These are phyloP conservation scores for Schwanniomyces sp. DNA, from an alignment of 805 yeast species.

Conservation along the genomic window DNA sequence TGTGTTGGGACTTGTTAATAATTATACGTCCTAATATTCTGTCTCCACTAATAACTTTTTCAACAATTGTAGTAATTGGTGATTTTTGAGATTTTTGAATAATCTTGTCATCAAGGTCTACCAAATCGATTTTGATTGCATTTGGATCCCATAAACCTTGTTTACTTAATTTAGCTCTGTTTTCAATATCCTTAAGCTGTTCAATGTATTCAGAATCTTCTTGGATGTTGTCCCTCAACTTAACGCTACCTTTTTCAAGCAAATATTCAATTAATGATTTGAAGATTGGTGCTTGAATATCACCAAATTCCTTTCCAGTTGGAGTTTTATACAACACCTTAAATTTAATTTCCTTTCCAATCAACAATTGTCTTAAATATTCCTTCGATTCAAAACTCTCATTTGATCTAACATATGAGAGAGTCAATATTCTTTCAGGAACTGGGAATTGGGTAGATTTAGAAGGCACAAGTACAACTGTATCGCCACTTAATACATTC, in stretches of 20 bases:
- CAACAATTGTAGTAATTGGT: conserved; percentile 64
- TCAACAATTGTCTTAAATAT: conserved; percentile 54
- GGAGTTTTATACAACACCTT: conserved; percentile 54
- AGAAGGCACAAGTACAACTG: conserved; percentile 59
- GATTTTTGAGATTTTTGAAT: conserved; percentile 33
- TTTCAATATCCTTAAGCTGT: conserved; percentile 41
- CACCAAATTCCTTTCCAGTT: conserved; percentile 68
- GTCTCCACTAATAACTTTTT: conserved; percentile 78
- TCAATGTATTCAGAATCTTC: conserved; percentile 39
- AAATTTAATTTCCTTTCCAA: conserved; percentile 66
- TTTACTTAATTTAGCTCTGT: conserved; percentile 50
- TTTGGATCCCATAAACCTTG: conserved; percentile 55
- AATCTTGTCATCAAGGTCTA: conserved; percentile 29
- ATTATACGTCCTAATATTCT: conserved; percentile 62
- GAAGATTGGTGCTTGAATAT: conserved; percentile 63
- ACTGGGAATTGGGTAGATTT: conserved; percentile 39
- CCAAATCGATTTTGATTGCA: conserved; percentile 13
- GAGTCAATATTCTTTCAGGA: conserved; percentile 61
- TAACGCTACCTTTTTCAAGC: conserved; percentile 60
- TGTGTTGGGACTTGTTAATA: conserved; percentile 50
- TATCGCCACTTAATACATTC: conserved; percentile 69
- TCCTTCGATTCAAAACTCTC: conserved; percentile 66
- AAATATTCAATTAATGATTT: conserved; percentile 56
- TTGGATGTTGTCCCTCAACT: conserved; percentile 53
- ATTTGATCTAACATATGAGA: conserved; percentile 62